phyloP scores from a whole-genome alignment of 2,329 filamentous ascomycete genomes.

The Xylaria sp. region DNA sequence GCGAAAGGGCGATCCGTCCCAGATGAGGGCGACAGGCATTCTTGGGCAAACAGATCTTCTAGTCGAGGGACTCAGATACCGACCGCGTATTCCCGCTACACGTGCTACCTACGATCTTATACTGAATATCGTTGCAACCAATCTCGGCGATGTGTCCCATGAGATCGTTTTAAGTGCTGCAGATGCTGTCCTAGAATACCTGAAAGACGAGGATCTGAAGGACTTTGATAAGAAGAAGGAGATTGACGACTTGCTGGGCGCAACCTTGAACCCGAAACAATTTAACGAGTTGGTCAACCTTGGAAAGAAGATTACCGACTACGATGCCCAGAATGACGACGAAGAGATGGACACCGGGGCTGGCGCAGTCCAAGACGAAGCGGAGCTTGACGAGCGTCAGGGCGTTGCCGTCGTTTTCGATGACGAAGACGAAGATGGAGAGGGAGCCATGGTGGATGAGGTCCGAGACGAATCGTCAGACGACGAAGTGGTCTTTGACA shows the following conservation, averaged over 20 bases:
- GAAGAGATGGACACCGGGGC: slow-evolving; percentile 78
- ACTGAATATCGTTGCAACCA: slow-evolving; percentile 83
- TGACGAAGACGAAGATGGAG: slow-evolving; percentile 84
- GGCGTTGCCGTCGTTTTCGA: slow-evolving; percentile 98
- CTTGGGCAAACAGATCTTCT: slow-evolving; percentile 82
- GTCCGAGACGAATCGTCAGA: slow-evolving; percentile 87
- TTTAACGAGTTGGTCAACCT: slow-evolving; percentile 97
- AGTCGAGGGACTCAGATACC: slow-evolving; percentile 89
- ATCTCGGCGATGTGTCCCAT: slow-evolving; percentile 89
- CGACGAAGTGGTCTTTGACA: slow-evolving; percentile 70
- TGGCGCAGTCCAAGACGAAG: slow-evolving; percentile 64
- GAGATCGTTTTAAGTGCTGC: slow-evolving; percentile 92
- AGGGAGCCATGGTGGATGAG: slow-evolving; percentile 76
- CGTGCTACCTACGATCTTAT: slow-evolving; percentile 94
- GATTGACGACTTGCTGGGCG: slow-evolving; percentile 90
- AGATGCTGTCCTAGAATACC: slow-evolving; percentile 84
- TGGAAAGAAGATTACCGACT: slow-evolving; percentile 98
- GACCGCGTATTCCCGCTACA: slow-evolving; percentile 87
- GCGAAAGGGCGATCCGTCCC: slow-evolving; percentile 75
- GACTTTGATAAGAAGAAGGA: slow-evolving; percentile 99
- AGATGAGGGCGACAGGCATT: slow-evolving; percentile 73
- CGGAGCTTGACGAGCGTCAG: slow-evolving; percentile 89
- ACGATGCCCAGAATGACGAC: slow-evolving; percentile 94
- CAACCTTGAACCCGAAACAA: slow-evolving; percentile 79
- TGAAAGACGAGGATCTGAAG: slow-evolving; percentile 95